Evolutionary conservation across 257 asterid species (phyloP).

Genomic region (Parsonsia alboflavescens): DNA sequence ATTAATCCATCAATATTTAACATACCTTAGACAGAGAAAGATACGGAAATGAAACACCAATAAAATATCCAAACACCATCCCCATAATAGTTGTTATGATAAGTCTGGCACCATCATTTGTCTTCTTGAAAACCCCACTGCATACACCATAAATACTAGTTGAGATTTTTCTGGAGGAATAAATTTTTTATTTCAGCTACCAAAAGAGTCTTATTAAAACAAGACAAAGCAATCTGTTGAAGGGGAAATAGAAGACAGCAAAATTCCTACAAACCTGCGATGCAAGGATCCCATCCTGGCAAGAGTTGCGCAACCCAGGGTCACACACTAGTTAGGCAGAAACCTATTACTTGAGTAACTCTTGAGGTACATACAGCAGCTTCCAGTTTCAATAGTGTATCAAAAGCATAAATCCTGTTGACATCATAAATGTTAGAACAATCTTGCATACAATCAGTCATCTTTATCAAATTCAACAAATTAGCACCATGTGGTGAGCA

Average conservation of each 20-base stretch:
- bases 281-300: conserved; percentile 72
- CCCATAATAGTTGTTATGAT: conserved; percentile 79
- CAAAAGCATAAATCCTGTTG: conserved; percentile 36
- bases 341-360: conserved; percentile 48
- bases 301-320: conserved; percentile 52
- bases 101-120: conserved; percentile 70
- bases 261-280: conserved; percentile 55
- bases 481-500: neutral
- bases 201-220: conserved; percentile 1
- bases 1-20: conserved; percentile 10
- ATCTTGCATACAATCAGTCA: neutral
- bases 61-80: conserved; percentile 82
- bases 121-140: conserved; percentile 75
- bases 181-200: neutral
- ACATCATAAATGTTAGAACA: neutral
- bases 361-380: conserved; percentile 25
- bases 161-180: conserved; percentile 12
- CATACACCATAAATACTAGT: conserved; percentile 21
- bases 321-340: conserved; percentile 29
- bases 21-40: conserved; percentile 76
- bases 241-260: neutral
- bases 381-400: conserved; percentile 24
- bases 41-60: conserved; percentile 92
- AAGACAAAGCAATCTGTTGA: neutral
- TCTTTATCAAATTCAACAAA: neutral